Base-by-base conservation (phyloP, 1,284 basidiomycete species). In the Sporisorium scitamineum region DNA sequence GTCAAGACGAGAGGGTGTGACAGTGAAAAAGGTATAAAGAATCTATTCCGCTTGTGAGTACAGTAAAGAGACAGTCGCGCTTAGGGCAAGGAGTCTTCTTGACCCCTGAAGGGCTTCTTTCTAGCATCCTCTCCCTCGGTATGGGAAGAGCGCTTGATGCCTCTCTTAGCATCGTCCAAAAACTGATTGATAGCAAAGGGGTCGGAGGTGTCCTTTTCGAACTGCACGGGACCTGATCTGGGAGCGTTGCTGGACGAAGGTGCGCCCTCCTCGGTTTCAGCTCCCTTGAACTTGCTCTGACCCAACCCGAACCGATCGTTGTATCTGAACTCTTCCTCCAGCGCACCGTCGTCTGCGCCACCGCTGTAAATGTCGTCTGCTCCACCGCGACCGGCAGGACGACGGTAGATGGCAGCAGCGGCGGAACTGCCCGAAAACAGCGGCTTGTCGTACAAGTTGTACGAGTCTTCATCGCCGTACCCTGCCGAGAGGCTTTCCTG, bases 151-250 rank as follows among this genome's bases (percentile, higher is more conserved):
- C 78, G 70, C 87, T 97, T 97, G 84, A 91, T 92, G 6, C 95
- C 95, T 22, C 92, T 91, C 89, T 95, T 97, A 14, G 96, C 97
- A 84, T 95, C 94, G 84, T 97, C 94, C 88, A 99, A 89, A 88
- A 99, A 99, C 85, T 97, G 92, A 86, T 97, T 93, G 78, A 99
- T 90, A 76, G 96, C 95, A 85, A 99, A 99, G n/a, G 97, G 95
- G 88, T 99, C 97, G 8, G 86, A 90, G 1, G 92, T 91, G 83
- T 99, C 97, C 88, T 97, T 97, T 88, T 99, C 97, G 83, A 99
- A 99, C 85, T 97, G 94, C 32, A 99, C 97, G n/a, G 97, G 97
- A 0, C 97, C 70, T n/a, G 61, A 52, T 41, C 71, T 54, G 4
- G 48, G 20, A 7, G 34, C 47, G 5, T 11, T 31, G 20, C 26